A percentile compares a stretch with the other conserved stretches of the same genome.
phyloP scores from a whole-genome alignment of 2,329 filamentous ascomycete species.

The Scedosporium minutisporum region DNA sequence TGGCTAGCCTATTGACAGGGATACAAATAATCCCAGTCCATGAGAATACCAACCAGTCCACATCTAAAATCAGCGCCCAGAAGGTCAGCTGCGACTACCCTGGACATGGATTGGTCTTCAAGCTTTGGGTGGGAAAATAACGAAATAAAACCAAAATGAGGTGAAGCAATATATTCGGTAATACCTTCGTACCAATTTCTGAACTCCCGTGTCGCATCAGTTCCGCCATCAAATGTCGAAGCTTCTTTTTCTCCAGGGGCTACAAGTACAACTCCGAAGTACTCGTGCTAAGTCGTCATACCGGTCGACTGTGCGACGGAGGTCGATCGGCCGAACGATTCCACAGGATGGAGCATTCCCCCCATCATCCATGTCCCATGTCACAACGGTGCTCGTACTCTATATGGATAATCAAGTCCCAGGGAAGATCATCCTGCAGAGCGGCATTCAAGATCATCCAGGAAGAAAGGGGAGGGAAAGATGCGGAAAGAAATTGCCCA shows the following conservation, averaged over 20 bases:
- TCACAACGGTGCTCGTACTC: not conserved
- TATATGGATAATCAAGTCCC: not conserved
- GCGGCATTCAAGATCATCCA: not conserved
- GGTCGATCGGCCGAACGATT: conserved; percentile 1
- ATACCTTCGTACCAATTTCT: no score
- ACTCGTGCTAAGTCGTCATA: not conserved
- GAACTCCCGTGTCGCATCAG: no score
- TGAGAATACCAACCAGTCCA: no score
- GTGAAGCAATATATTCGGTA: no score
- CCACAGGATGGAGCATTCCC: not conserved
- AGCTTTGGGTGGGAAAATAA: no score
- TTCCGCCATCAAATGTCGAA: not conserved
- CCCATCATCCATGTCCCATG: not conserved
- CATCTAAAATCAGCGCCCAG: no score
- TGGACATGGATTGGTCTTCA: no score
- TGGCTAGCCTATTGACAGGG: not conserved
- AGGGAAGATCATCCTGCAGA: not conserved
- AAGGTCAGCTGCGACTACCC: no score
- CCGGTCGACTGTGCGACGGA: not conserved
- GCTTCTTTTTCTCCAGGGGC: not conserved
- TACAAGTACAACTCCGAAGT: not conserved
- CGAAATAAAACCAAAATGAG: no score
- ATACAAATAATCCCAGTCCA: no score
- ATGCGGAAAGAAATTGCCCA: not conserved
- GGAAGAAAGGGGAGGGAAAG: not conserved